Evolutionary conservation across 2,329 filamentous ascomycete species (phyloP), one percentile per base, ranked within the genome.

Genomic region (Ophiosphaerella narmari): DNA sequence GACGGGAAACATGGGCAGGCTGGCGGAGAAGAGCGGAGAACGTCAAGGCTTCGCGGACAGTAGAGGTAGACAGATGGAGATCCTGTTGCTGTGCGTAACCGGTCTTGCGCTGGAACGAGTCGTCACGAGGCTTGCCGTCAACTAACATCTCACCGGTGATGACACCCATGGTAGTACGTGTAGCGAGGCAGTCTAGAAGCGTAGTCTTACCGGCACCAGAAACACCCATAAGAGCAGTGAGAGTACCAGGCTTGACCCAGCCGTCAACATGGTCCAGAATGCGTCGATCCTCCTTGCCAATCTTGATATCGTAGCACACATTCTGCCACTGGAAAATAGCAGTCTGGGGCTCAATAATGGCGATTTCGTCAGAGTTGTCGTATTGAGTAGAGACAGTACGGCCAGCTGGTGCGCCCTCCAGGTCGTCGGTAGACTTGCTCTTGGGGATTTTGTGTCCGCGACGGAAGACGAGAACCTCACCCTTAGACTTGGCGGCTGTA

Each of bases 141-240:
- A 92, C 87, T n/a, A 91, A 75, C 87, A 96, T 94, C 62, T 93
- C 87, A 46, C 92, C 92, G 6, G 84, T 86, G 40, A 96, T 90
- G 14, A 96, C 87, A 74, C 92, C 92, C 86, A 94, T 93, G 0
- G 89, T 91, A 9, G 88, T 88, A 70, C 92, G 87, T 51, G 89
- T 89, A 39, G 92, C 92, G 57, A 97, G 80, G 32, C 90, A 89
- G 73, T 96, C 90, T 29, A 97, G 77, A 24, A 97, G 82, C 1
- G 92, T 96, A 0, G 92, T 97, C 74, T 97, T 97, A 50, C 92
- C 92, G n/a, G 92, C 92, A 60, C 92, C 91, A 29, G 88, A 91
- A 7, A 92, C 90, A 76, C 91, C 89, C 91, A 96, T 96, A 3
- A 96, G 80, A 34, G 90, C 91, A 11, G 91, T 70, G 45, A 96